Evolutionary conservation across 345 rosid genomes (phyloP).

Genomic region (Populus pruinosa): DNA sequence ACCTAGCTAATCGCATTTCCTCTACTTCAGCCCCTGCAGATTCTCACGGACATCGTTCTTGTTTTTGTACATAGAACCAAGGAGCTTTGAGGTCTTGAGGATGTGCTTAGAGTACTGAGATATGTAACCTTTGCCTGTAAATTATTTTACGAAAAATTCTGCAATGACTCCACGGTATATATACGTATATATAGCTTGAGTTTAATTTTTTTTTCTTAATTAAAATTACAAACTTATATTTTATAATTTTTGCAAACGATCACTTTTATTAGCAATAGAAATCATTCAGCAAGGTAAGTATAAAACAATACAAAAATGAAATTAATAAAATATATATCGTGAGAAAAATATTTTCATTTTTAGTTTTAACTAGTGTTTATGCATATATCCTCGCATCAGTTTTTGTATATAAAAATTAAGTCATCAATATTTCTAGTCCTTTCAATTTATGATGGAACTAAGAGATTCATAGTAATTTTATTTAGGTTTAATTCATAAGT

Average conservation of each 20-base stretch:
- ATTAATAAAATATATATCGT: neutral
- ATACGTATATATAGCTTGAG: neutral
- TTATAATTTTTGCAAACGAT: neutral
- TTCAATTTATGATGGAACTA: no score
- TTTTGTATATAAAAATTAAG: no score
- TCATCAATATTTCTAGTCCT: no score
- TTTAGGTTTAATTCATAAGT: no score
- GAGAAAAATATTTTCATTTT: no score
- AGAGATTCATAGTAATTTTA: no score
- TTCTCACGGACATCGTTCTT: neutral
- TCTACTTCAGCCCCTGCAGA: constrained; percentile 11
- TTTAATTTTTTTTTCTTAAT: neutral
- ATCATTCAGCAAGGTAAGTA: neutral
- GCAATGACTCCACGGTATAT: neutral
- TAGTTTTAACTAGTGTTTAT: no score
- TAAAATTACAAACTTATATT: neutral
- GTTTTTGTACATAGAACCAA: constrained; percentile 9
- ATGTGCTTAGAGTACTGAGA: constrained; percentile 9
- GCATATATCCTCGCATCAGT: no score
- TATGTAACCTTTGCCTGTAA: neutral
- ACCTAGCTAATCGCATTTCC: neutral
- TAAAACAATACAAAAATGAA: neutral
- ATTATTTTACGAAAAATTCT: neutral
- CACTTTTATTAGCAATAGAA: neutral
- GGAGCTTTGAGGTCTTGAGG: neutral